Base-by-base conservation (phyloP, 805 yeast genomes). In the Zygosaccharomyces bisporus region DNA sequence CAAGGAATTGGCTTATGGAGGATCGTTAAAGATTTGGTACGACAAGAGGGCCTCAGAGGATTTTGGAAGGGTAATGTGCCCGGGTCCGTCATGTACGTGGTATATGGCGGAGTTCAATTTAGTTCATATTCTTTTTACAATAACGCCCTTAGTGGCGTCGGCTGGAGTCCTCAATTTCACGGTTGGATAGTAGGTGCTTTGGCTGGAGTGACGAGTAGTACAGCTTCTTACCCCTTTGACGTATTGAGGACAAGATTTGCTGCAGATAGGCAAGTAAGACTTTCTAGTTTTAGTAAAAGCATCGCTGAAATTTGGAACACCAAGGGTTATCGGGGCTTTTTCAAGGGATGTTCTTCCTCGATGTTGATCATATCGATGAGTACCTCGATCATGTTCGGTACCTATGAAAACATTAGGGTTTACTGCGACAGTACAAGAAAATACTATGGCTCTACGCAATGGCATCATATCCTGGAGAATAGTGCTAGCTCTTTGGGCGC, bases 61-160 rank as follows among this genome's bases (percentile, higher is more conserved):
- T 70, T 91, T n/a, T 93, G 98, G 98, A 90, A 89, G 61, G 99
- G 99, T 0, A 93, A 93, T 60, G 74, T 87, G 0, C 95, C 99
- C 0, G 99, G 98, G 0, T 88, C 88, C 51, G 63, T 80, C 30
- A 77, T 93, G 80, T 93, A 93, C 57, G 69, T 91, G 10, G 53
- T 85, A 8, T 93, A 91, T 56, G 96, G 98, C 9, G 86, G 86
- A 0, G 68, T 78, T 0, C 98, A 93, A 62, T 93, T 93, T 66
- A 71, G 91, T 1, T 67, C 86, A 1, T 86, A 83, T 56, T 72
- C 88, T 1, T 59, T 72, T 0, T 64, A 78, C 24, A 86, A 82
- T 59, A 62, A 63, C 1, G 47, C 74, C 18, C 57, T 69, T 35
- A 36, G 41, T 1, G 30, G 55, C 2, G 27, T 43, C 1, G 46